Percentiles rank a stretch among this genome's conserved stretches.
Conservation (phyloP, 257 asterid genomes). For the Penstemon eatonii region DNA sequence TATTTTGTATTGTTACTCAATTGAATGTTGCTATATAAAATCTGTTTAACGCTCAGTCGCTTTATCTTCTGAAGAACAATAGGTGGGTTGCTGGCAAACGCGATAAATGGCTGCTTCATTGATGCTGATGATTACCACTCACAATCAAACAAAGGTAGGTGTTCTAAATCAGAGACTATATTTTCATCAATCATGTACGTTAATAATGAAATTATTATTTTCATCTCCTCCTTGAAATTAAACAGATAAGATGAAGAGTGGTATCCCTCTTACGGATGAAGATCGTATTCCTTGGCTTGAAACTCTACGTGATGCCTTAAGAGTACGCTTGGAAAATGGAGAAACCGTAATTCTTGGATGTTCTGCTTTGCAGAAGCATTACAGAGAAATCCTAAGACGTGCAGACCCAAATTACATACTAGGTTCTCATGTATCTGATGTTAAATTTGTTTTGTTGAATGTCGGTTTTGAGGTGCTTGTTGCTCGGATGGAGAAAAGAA, state of each 20-base stretch:
- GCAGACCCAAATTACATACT: constrained; percentile 56
- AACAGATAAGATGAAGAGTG: constrained; percentile 59
- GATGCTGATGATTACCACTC: constrained; percentile 89
- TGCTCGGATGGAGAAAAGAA: constrained; percentile 61
- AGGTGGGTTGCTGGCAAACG: constrained; percentile 66
- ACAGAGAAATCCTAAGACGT: constrained; percentile 79
- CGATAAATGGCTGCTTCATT: constrained; percentile 48
- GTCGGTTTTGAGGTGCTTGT: constrained; percentile 58
- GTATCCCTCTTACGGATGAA: constrained; percentile 67
- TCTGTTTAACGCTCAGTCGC: not conserved
- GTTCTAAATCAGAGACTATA: not conserved
- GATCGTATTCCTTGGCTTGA: constrained; percentile 89
- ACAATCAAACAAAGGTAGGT: constrained; percentile 67
- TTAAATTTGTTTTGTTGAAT: constrained; percentile 62
- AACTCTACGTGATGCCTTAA: constrained; percentile 49
- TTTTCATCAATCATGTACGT: not conserved
- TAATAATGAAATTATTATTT: not conserved
- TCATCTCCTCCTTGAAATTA: not conserved
- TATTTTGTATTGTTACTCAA: not conserved
- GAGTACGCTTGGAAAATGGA: constrained; percentile 36
- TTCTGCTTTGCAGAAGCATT: constrained; percentile 74
- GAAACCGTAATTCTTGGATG: constrained; percentile 61
- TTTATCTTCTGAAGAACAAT: constrained; percentile 51
- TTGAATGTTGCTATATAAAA: not conserved
- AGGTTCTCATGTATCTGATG: constrained; percentile 34